phyloP scores from a whole-genome alignment of 768 basidiomycete species.

The Trametes elegans region DNA sequence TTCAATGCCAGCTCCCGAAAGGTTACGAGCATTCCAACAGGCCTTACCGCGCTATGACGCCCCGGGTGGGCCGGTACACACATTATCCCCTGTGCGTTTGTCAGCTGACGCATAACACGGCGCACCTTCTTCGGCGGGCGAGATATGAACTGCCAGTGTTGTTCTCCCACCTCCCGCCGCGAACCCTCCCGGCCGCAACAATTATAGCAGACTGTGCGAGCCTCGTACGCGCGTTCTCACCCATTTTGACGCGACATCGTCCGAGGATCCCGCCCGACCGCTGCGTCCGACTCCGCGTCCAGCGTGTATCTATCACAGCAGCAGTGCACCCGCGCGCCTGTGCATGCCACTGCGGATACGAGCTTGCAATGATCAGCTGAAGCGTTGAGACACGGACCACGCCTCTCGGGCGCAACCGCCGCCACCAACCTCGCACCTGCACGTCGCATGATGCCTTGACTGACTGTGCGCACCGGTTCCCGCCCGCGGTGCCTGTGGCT shows the following conservation, averaged over 20 bases:
- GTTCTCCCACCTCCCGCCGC: conserved; percentile 6
- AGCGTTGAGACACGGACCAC: background rate
- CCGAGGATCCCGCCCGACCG: background rate
- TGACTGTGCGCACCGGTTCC: conserved; percentile 8
- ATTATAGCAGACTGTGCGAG: conserved; percentile 6
- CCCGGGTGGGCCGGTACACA: conserved; percentile 7
- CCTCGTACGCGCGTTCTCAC: background rate
- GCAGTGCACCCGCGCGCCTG: too few relatives aligned
- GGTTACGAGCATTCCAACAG: conserved; percentile 9
- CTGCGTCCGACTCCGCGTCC: background rate
- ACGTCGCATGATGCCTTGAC: conserved; percentile 6
- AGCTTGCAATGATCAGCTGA: background rate
- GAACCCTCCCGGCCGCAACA: conserved; percentile 9
- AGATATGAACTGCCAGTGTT: background rate
- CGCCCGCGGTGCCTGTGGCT: conserved; percentile 13
- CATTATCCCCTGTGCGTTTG: background rate
- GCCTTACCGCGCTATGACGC: background rate
- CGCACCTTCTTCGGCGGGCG: conserved; percentile 4
- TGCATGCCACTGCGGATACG: background rate
- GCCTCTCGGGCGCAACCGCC: conserved; percentile 7
- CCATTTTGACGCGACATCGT: conserved; percentile 15
- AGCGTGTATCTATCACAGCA: too few relatives aligned
- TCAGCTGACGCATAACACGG: conserved; percentile 6
- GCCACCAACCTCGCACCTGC: background rate
- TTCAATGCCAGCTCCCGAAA: conserved; percentile 14